Evolutionary conservation across 495 filamentous ascomycete species (phyloP), one percentile per base, ranked within the genome.

Genomic region (Hypomontagnella submonticulosa): DNA sequence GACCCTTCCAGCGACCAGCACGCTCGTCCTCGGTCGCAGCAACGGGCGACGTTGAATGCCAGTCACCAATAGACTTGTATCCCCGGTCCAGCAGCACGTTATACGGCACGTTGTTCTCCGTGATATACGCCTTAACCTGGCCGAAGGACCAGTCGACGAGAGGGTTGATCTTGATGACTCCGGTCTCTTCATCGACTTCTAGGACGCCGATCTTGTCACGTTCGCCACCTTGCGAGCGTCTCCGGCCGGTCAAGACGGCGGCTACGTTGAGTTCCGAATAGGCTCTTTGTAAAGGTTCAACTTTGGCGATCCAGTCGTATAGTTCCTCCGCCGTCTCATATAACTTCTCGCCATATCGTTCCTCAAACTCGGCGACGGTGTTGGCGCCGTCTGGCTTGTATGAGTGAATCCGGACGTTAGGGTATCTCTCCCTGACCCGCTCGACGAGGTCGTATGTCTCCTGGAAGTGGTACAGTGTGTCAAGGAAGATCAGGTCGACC

Each of bases 151-250:
- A 99, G 82, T 96, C 96, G 67, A 92, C 93, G 41, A 99, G 82
- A n/a, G 95, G 96, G 80, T 99, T 99, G 84, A 99, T 87, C 82
- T 99, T 99, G 85, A 98, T 86, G 49, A 98, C 82, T 40, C 93
- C 93, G 7, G 77, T 75, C 46, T 90, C 89, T 55, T 97, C 93
- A 72, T 97, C 93, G 10, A 97, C 83, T 75, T 98, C 95, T 65
- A 99, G 85, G 75, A 99, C 88, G 66, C 90, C 88, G 43, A 99
- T 85, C 67, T 89, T 87, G 46, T 93, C 93, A 41, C 95, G 89
- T 82, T 96, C 92, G 67, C 92, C 96, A 57, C 96, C 96, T 79
- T 99, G 95, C 61, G 91, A 95, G 57, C 91, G 86, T 41, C 95
- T 86, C 42, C 95, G 92, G 32, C 95, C 95, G n/a, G 96, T 99